phyloP scores from a whole-genome alignment of 208 protist genomes.

The Acanthamoeba royreba region DNA sequence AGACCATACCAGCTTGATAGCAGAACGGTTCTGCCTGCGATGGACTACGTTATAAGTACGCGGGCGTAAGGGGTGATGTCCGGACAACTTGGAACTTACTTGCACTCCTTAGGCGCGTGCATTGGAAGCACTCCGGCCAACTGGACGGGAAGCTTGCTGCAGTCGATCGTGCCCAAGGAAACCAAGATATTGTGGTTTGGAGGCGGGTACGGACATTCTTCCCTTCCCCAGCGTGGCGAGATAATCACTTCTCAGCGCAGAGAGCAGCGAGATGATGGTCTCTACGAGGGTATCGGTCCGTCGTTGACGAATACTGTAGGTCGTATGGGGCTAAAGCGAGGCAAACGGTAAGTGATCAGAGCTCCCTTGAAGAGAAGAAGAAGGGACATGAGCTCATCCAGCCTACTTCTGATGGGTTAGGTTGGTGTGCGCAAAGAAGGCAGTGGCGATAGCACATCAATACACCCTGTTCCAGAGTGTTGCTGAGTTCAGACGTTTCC shows the following conservation, averaged over 20 bases:
- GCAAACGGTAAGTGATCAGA: background rate
- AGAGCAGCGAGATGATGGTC: too few species aligned
- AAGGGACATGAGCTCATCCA: too few species aligned
- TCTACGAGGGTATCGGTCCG: too few species aligned
- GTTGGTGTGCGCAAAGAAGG: background rate
- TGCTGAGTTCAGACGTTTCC: background rate
- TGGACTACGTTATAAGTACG: background rate
- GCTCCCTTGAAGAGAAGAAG: background rate
- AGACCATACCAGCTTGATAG: too few species aligned
- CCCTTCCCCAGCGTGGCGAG: background rate
- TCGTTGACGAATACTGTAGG: too few species aligned
- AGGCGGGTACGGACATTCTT: background rate
- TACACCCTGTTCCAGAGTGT: background rate
- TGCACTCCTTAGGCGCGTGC: background rate
- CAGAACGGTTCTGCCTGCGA: background rate
- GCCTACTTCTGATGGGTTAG: too few species aligned
- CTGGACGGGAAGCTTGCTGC: background rate
- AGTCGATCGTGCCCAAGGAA: background rate
- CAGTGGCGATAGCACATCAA: background rate
- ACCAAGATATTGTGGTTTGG: background rate
- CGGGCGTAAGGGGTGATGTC: background rate
- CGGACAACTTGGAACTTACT: background rate
- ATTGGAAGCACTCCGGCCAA: background rate
- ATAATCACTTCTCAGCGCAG: too few species aligned
- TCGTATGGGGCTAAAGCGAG: too few species aligned